Evolutionary conservation across 805 yeast genomes (phyloP).

Genomic region (Hanseniaspora thailandica): DNA sequence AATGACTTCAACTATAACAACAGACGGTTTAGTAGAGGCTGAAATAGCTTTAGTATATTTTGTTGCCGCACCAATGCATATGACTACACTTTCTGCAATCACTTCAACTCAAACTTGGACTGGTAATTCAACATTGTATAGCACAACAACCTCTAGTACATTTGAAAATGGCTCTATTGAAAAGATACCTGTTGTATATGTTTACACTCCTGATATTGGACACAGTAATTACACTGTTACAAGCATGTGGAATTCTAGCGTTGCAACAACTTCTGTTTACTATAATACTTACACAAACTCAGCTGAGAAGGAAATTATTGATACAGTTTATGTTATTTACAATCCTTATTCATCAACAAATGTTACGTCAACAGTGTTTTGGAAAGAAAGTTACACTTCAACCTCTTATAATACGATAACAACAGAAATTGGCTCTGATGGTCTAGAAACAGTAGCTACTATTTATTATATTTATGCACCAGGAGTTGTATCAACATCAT

Average conservation of each 20-base stretch:
- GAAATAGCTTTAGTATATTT: neutral
- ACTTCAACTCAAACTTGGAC: neutral
- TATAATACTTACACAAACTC: neutral
- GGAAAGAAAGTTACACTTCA: constrained; percentile 15
- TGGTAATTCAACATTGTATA: neutral
- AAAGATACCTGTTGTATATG: neutral
- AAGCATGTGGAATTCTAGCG: neutral
- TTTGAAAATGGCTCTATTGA: neutral
- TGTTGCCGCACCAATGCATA: neutral
- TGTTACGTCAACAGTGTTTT: neutral
- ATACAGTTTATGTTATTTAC: constrained; percentile 7
- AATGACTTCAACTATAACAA: neutral
- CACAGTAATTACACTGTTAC: neutral
- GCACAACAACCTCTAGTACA: neutral
- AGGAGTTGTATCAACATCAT: constrained; percentile 1
- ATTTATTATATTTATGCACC: constrained; percentile 19
- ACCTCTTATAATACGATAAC: constrained; percentile 1
- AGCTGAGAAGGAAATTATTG: neutral
- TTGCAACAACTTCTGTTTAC: neutral
- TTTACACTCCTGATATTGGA: neutral
- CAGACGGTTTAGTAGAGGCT: neutral
- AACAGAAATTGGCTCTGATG: constrained; percentile 16
- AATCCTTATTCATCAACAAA: neutral
- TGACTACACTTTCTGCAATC: neutral
- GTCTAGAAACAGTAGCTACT: constrained; percentile 16